These are phyloP conservation scores for Medicago lupulina DNA, from an alignment of 306 rosid species.

Conservation along the genomic window DNA sequence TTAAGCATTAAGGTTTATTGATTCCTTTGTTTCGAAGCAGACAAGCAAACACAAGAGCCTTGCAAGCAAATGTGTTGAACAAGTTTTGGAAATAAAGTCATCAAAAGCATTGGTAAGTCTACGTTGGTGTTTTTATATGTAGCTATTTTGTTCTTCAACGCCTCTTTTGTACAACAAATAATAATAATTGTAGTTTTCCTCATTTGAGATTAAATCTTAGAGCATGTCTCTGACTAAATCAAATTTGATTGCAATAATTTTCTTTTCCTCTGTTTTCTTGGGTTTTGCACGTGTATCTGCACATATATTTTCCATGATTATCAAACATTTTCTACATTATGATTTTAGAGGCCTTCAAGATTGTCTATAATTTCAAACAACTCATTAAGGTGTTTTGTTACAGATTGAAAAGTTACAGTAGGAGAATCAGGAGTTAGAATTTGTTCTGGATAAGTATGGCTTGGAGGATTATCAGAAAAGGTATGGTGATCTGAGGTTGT, in stretches of 20 bases:
- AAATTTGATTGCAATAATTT: neutral
- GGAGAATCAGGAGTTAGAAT: constrained; percentile 73
- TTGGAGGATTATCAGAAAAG: constrained; percentile 76
- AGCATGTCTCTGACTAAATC: constrained; percentile 3
- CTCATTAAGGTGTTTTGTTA: constrained; percentile 40
- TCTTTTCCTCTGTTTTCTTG: neutral
- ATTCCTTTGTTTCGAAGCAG: constrained; percentile 56
- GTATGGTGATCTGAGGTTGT: constrained; percentile 46
- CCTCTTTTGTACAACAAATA: neutral
- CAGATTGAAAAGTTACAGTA: constrained; percentile 82
- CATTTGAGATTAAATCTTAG: constrained; percentile 25
- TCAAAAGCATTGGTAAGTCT: constrained; percentile 71
- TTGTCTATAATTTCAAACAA: constrained; percentile 34
- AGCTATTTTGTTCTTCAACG: constrained; percentile 17
- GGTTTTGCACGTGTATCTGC: constrained; percentile 6
- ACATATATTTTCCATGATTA: constrained; percentile 8
- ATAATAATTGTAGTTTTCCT: constrained; percentile 27
- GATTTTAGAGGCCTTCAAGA: constrained; percentile 25
- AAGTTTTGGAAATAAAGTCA: constrained; percentile 69
- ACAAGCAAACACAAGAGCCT: constrained; percentile 61
- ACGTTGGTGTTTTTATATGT: constrained; percentile 21
- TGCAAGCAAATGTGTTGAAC: constrained; percentile 63
- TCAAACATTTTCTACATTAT: constrained; percentile 9
- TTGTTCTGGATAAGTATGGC: constrained; percentile 73
- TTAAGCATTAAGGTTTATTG: constrained; percentile 35